Evolutionary conservation across 2,329 filamentous ascomycete genomes (phyloP), one percentile per base, ranked within the genome.

Genomic region (Paracoccidioides lutzii): DNA sequence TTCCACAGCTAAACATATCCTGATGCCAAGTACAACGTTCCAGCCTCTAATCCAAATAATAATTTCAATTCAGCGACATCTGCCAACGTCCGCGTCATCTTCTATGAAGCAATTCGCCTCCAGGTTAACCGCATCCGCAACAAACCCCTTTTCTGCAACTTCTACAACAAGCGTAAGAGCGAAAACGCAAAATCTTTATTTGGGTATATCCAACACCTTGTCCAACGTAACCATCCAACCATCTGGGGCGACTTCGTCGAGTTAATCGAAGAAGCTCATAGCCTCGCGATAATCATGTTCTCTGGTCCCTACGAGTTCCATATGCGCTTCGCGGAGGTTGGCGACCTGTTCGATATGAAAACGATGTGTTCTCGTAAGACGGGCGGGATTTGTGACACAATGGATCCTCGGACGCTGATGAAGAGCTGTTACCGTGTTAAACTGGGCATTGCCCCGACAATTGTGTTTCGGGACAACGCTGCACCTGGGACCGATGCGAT

Each of bases 191-290:
- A 52, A 2, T 55, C 58, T 3, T 35, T 52, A 35, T 52, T 40
- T 6, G 12, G 37, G 3, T 22, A 41, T 5, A 41, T 52, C 49
- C 22, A 38, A 9, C 49, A 28, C 37, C 56, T 70, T 28, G 66
- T 61, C 60, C 15, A 56, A 1, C 49, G 61, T 14, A 52, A 69
- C 14, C 56, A 58, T 0, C 65, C 64, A 7, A 57, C 67, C 4
- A 59, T 65, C 37, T 56, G 60, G 40, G 33, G n/a, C 6, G 64
- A 63, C 1, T 55, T 67, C 5, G 54, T 9, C 1, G 44, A 53
- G 1, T 61, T 71, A n/a, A 59, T 69, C 40, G n/a, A 56, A 3
- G 62, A 69, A 2, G 66, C 67, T 0, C 62, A 65, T 15, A 53
- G 52, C 0, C 60, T 70, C 9, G 64, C 63, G 0, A 9, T 68